Evolutionary conservation across 2,329 filamentous ascomycete genomes (phyloP).

Genomic region (Monascus ruber): DNA sequence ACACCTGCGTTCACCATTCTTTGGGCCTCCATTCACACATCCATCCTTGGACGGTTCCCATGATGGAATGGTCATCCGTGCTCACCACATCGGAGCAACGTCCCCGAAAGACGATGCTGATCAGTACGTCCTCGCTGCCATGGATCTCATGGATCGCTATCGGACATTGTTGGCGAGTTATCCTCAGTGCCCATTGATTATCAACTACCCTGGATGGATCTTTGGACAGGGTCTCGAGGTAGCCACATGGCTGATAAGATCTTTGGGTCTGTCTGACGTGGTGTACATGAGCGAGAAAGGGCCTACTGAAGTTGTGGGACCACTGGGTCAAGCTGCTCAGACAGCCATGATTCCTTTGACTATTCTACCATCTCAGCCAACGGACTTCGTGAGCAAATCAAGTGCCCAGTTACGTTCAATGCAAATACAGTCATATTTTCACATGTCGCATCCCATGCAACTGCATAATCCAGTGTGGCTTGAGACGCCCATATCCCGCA

Average conservation of each 20-base stretch:
- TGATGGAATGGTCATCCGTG: slow-evolving; percentile 32
- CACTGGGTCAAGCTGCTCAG: slow-evolving; percentile 29
- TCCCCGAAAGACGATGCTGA: slow-evolving; percentile 46
- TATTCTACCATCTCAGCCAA: slow-evolving; percentile 36
- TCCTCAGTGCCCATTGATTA: slow-evolving; percentile 39
- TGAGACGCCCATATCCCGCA: slow-evolving; percentile 33
- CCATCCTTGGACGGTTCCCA: slow-evolving; percentile 25
- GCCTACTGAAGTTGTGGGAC: slow-evolving; percentile 30
- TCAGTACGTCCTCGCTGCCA: slow-evolving; percentile 42
- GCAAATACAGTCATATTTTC: slow-evolving; percentile 53
- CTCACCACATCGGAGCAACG: slow-evolving; percentile 43
- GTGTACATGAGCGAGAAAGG: slow-evolving; percentile 44
- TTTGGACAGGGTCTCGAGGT: slow-evolving; percentile 41
- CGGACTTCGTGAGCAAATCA: slow-evolving; percentile 34
- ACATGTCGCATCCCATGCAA: slow-evolving; percentile 25
- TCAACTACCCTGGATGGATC: slow-evolving; percentile 48
- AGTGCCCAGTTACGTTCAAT: slow-evolving; percentile 44
- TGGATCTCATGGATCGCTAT: slow-evolving; percentile 42
- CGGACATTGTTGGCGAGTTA: slow-evolving; percentile 28
- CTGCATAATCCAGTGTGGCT: slow-evolving; percentile 32
- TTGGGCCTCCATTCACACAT: slow-evolving; percentile 48
- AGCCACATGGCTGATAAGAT: slow-evolving; percentile 35
- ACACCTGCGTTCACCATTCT: slow-evolving; percentile 38
- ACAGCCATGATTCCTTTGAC: slow-evolving; percentile 28
- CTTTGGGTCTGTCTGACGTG: slow-evolving; percentile 39